Conservation (phyloP, 2,329 filamentous ascomycete species). For the Cordyceps javanica region DNA sequence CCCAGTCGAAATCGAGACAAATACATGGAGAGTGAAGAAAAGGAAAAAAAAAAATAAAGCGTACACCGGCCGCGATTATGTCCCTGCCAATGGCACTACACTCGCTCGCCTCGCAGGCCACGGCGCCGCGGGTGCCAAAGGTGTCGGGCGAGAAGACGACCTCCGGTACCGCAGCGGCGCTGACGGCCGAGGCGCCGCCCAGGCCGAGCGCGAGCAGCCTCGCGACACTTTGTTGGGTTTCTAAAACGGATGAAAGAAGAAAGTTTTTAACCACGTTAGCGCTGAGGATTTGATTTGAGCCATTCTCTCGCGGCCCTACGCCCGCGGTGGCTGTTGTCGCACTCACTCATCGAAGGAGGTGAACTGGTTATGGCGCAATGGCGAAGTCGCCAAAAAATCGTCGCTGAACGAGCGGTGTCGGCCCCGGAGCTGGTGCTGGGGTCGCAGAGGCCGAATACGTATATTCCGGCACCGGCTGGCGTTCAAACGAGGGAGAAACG, state of each 20-base stretch:
- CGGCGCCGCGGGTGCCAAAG: slow-evolving; percentile 46
- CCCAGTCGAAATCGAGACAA: background rate
- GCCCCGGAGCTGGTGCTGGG: no score
- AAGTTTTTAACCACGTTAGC: background rate
- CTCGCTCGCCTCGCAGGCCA: slow-evolving; percentile 62
- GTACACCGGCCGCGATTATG: slow-evolving; percentile 47
- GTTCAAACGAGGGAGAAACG: no score
- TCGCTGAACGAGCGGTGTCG: no score
- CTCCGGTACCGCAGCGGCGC: slow-evolving; percentile 14
- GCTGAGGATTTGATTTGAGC: no score
- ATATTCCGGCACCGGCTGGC: no score
- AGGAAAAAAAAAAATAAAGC: slow-evolving; percentile 18
- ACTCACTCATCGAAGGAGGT: no score
- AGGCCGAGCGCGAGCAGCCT: background rate
- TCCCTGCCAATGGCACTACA: slow-evolving; percentile 65
- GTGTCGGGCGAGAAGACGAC: slow-evolving; percentile 18
- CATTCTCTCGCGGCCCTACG: no score
- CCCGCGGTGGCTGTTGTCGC: no score
- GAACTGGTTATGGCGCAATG: no score
- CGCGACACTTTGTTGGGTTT: background rate
- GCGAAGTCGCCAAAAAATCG: no score
- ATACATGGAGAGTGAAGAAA: background rate
- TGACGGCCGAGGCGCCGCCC: background rate
- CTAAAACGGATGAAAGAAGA: no score
- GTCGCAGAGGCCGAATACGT: no score